phyloP scores from a whole-genome alignment of 169 alveolate species.

The Cryptosporidium felis region DNA sequence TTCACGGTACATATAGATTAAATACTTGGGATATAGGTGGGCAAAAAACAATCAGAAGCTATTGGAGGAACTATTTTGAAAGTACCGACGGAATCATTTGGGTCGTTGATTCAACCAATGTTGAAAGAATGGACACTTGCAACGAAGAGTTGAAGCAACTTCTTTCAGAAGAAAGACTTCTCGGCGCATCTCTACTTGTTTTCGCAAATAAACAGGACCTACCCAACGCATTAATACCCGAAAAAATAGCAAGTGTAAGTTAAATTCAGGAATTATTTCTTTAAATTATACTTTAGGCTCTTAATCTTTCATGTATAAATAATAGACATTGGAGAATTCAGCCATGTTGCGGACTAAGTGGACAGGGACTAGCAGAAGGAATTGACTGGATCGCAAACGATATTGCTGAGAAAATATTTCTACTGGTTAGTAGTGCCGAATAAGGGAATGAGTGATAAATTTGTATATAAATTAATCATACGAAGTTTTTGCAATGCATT shows the following conservation, averaged over 20 bases:
- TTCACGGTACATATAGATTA: conserved; percentile 80
- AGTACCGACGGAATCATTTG: conserved; percentile 97
- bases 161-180: conserved; percentile 90
- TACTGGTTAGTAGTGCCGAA: conserved; percentile 45
- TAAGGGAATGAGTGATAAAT: conserved; percentile 38
- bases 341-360: conserved; percentile 92
- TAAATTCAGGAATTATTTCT: conserved; percentile 72
- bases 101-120: conserved; percentile 97
- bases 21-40: conserved; percentile 99
- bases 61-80: conserved; percentile 99
- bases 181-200: conserved; percentile 82
- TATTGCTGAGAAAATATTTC: conserved; percentile 88
- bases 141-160: conserved; percentile 91
- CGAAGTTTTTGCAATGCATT: not conserved
- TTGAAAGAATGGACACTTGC: conserved; percentile 93
- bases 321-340: conserved; percentile 93
- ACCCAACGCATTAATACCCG: conserved; percentile 88
- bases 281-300: conserved; percentile 61
- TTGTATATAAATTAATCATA: not conserved
- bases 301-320: not conserved
- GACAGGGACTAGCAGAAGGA: conserved; percentile 93
- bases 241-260: conserved; percentile 78
- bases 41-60: conserved; percentile 96
- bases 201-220: conserved; percentile 96
- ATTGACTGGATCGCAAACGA: conserved; percentile 94